These are phyloP conservation scores for Tardiomyces blankii DNA, from an alignment of 1,139 yeast species.

Conservation along the genomic window DNA sequence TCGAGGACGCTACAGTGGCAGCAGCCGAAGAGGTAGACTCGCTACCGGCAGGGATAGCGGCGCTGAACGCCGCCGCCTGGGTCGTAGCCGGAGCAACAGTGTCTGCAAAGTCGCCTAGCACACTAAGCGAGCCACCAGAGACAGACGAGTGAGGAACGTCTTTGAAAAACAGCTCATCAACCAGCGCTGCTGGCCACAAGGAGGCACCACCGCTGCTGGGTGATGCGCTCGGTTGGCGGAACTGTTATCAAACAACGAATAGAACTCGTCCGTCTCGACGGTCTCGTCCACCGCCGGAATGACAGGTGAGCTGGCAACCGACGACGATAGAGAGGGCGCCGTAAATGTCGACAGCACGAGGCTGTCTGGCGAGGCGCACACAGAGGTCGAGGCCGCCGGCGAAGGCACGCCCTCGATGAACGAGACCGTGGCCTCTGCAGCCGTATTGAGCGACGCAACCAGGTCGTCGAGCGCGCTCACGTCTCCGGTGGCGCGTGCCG, in stretches of 20 bases:
- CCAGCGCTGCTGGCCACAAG: constrained; percentile 34
- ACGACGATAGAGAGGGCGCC: constrained; percentile 18
- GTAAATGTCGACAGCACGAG: constrained; percentile 10
- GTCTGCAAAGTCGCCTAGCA: neutral
- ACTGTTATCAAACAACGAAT: neutral
- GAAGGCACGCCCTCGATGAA: neutral
- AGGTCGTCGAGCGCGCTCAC: constrained; percentile 15
- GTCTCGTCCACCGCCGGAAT: constrained; percentile 3
- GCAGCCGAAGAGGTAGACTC: neutral
- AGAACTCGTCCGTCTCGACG: constrained; percentile 1
- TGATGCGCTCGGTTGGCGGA: constrained; percentile 25
- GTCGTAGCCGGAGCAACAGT: neutral
- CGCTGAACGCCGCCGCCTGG: neutral
- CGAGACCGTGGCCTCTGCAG: neutral
- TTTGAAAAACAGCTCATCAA: constrained; percentile 19
- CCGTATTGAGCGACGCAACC: neutral
- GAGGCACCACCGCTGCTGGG: constrained; percentile 33
- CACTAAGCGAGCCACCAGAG: constrained; percentile 1
- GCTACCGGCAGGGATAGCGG: neutral
- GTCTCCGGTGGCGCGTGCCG: constrained; percentile 22
- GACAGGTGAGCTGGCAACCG: constrained; percentile 16
- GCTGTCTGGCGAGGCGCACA: constrained; percentile 17
- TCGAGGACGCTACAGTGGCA: no score
- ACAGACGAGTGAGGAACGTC: neutral
- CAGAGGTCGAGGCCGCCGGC: constrained; percentile 3